Conservation (phyloP, 805 yeast genomes). For the Candida corydali region DNA sequence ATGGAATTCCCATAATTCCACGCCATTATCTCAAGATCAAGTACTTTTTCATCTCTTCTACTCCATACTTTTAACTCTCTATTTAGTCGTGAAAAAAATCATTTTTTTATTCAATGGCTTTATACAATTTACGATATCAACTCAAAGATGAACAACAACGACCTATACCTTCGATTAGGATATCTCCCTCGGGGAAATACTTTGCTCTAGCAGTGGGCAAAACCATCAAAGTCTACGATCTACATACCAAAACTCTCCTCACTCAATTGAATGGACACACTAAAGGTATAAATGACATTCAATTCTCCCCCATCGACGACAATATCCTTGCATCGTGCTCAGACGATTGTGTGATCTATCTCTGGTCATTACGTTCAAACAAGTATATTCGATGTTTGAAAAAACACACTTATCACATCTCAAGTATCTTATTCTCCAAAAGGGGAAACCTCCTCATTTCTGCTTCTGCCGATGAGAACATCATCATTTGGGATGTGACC, state of each 20-base stretch:
- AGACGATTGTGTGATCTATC: constrained; percentile 74
- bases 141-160: neutral
- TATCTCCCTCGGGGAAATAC: constrained; percentile 56
- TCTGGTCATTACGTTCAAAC: constrained; percentile 55
- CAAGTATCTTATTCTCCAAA: constrained; percentile 61
- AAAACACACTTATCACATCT: constrained; percentile 85
- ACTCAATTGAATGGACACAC: constrained; percentile 53
- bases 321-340: constrained; percentile 76
- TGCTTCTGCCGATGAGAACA: constrained; percentile 88
- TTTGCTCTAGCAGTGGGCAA: constrained; percentile 50
- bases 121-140: constrained; percentile 2
- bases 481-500: constrained; percentile 82
- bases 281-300: constrained; percentile 67
- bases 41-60: no score
- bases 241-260: constrained; percentile 23
- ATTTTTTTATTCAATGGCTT: neutral
- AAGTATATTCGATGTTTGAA: constrained; percentile 48
- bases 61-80: no score
- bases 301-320: constrained; percentile 70
- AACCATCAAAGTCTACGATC: constrained; percentile 21
- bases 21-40: no score
- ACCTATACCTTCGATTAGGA: constrained; percentile 43
- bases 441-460: constrained; percentile 77
- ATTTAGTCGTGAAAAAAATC: neutral
- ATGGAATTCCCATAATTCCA: no score